These are phyloP conservation scores for Hypericum perforatum DNA, from an alignment of 345 rosid species.

Conservation along the genomic window DNA sequence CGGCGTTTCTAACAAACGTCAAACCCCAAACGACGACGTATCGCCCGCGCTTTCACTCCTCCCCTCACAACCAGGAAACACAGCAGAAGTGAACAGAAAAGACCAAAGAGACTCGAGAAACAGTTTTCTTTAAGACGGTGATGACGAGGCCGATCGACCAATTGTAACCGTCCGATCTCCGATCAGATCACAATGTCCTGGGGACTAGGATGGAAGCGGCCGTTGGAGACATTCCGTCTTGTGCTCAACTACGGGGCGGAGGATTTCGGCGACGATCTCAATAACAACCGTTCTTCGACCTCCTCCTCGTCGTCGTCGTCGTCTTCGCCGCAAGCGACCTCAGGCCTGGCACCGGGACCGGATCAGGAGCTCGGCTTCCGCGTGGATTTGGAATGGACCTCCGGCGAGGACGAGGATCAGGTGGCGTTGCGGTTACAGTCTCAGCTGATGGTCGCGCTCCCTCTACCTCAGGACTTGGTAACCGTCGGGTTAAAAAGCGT, in stretches of 20 bases:
- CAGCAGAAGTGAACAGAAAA: no score
- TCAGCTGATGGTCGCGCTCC: constrained; percentile 88
- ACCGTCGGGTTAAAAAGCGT: constrained; percentile 33
- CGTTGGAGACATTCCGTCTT: constrained; percentile 71
- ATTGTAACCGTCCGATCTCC: constrained; percentile 18
- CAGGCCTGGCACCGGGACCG: constrained; percentile 26
- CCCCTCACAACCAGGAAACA: no score
- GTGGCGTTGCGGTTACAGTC: constrained; percentile 77
- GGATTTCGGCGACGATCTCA: constrained; percentile 40
- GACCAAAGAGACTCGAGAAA: no score
- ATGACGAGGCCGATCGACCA: background rate
- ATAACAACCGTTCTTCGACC: constrained; percentile 29
- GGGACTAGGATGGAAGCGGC: constrained; percentile 96
- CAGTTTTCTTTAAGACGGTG: no score
- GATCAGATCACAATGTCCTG: constrained; percentile 58
- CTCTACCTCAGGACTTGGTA: constrained; percentile 74
- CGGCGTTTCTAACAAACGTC: no score
- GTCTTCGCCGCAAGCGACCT: constrained; percentile 20
- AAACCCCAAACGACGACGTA: no score
- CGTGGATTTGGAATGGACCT: constrained; percentile 85
- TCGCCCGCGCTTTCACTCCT: no score
- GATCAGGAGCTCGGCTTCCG: constrained; percentile 65
- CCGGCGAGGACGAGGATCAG: constrained; percentile 89
- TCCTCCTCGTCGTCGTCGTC: constrained; percentile 21
- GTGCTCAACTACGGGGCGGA: constrained; percentile 65